Evolutionary conservation across 495 filamentous ascomycete species (phyloP).

Genomic region (Penicillium longicatenatum): DNA sequence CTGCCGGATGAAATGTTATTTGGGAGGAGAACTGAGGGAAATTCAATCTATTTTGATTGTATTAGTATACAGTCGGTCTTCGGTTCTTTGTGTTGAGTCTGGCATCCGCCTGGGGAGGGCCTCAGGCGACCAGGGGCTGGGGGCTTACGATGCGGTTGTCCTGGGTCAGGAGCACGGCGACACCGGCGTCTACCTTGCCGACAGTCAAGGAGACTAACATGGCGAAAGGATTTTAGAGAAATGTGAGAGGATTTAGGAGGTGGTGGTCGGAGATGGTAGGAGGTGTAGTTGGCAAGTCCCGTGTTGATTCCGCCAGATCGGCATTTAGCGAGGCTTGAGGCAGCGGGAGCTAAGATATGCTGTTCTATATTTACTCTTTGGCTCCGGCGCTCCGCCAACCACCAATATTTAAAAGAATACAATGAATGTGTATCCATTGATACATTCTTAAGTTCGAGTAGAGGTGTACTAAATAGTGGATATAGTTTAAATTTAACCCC

Average conservation of each 20-base stretch:
- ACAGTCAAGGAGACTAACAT: slow-evolving; percentile 99
- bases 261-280: slow-evolving; percentile 20
- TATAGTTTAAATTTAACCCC: slow-evolving; percentile 5
- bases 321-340: slow-evolving; percentile 32
- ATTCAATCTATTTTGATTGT: slow-evolving; percentile 77
- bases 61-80: slow-evolving; percentile 12
- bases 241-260: not conserved
- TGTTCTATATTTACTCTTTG: slow-evolving; percentile 21
- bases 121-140: slow-evolving; percentile 23
- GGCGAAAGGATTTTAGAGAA: slow-evolving; percentile 21
- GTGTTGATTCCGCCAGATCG: slow-evolving; percentile 37
- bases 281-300: slow-evolving; percentile 19
- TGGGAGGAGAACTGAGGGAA: slow-evolving; percentile 95
- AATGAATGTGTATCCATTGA: not conserved
- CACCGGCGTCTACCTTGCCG: slow-evolving; percentile 98
- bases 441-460: slow-evolving; percentile 1
- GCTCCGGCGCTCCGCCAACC: not conserved
- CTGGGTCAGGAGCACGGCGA: slow-evolving; percentile 93
- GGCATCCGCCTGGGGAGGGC: slow-evolving; percentile 3
- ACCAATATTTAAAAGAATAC: slow-evolving; percentile 1
- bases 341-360: slow-evolving; percentile 19
- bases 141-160: slow-evolving; percentile 89
- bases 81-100: slow-evolving; percentile 4
- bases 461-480: slow-evolving; percentile 9
- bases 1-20: slow-evolving; percentile 91